phyloP scores from a whole-genome alignment of 495 filamentous ascomycete species.

The Aspergillus hancockii region DNA sequence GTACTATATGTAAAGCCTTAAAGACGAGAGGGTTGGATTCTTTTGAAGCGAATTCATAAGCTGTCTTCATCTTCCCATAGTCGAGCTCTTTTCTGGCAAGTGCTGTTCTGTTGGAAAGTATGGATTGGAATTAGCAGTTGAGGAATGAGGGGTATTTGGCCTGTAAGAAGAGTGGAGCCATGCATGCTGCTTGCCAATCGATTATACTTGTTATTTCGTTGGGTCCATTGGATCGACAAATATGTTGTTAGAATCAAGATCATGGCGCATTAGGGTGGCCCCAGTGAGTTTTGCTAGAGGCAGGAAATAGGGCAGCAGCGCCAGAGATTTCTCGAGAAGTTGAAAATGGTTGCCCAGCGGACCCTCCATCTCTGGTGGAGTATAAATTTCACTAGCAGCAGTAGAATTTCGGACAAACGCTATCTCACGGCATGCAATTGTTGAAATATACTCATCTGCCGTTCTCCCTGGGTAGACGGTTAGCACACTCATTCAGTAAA shows the following conservation, averaged over 20 bases:
- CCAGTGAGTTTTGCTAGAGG: slow-evolving; percentile 13
- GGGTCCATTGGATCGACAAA: slow-evolving; percentile 21
- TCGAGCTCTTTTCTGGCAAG: slow-evolving; percentile 10
- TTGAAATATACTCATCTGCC: slow-evolving; percentile 18
- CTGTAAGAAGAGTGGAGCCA: slow-evolving; percentile 23
- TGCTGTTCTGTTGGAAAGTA: slow-evolving; percentile 14
- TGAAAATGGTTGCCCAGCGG: no score
- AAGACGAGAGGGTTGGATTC: slow-evolving; percentile 23
- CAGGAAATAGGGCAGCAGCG: slow-evolving; percentile 20
- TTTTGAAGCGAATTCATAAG: slow-evolving; percentile 25
- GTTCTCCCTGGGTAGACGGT: slow-evolving; percentile 16
- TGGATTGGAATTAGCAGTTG: no score
- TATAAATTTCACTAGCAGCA: no score
- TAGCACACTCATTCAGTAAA: no score
- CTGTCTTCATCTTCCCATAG: slow-evolving; percentile 20
- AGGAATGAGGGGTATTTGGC: slow-evolving; percentile 23
- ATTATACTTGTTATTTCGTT: slow-evolving; percentile 26
- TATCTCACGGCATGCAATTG: slow-evolving; percentile 20
- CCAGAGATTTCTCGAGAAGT: slow-evolving; percentile 21
- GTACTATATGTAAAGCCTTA: slow-evolving; percentile 22
- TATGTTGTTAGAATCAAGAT: slow-evolving; percentile 26
- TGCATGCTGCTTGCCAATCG: slow-evolving; percentile 21
- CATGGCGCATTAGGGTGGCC: slow-evolving; percentile 20
- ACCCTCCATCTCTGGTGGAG: no score
- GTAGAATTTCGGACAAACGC: slow-evolving; percentile 11